Evolutionary conservation across 768 basidiomycete genomes (phyloP), one percentile per base, ranked within the genome.

Genomic region (Omphalotus guepiniiformis): DNA sequence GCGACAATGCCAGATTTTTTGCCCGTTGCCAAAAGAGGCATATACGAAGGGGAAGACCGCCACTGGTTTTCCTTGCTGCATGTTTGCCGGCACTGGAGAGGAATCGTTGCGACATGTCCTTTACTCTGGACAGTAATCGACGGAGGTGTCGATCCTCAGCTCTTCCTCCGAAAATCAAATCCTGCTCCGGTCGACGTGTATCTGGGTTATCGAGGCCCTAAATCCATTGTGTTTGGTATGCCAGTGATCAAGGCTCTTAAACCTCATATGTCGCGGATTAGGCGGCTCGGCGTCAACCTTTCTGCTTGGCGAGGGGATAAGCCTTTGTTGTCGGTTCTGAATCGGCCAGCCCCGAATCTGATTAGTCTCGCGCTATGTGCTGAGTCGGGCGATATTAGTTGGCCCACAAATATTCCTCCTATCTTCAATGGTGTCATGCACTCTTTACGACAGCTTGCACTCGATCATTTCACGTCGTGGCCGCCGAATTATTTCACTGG

Each of bases 1-100:
- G 23, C 28, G 21, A 39, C 42, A 38, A 30, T 48, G 22, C 39
- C 39, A 15, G 42, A 39, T 34, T 52, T 52, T 42, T 30, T 52
- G 5, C 51, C 51, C 19, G 38, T 37, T 11, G 13, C 15, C 1
- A 23, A 21, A 26, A 4, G 16, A 5, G 37, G 36, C 26, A 29
- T 42, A 26, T 35, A 48, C 15, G 8, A 26, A 18, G 18, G 29
- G 19, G 21, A 21, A 4, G n/a, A n/a, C n/a, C n/a, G n/a, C n/a
- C 23, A 42, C 11, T 52, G 47, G 46, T 37, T 52, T 25, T 42
- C 23, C 15, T 34, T 52, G 16, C 22, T 52, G 18, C 51, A 52
- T 23, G 51, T 52, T 8, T 52, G 51, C 30, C 29, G 51, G 9
- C 51, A 42, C 13, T 52, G 51, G 51, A 47, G 51, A 30, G 41